phyloP scores from a whole-genome alignment of 441 rosid species.

The Adansonia madagascariensis region DNA sequence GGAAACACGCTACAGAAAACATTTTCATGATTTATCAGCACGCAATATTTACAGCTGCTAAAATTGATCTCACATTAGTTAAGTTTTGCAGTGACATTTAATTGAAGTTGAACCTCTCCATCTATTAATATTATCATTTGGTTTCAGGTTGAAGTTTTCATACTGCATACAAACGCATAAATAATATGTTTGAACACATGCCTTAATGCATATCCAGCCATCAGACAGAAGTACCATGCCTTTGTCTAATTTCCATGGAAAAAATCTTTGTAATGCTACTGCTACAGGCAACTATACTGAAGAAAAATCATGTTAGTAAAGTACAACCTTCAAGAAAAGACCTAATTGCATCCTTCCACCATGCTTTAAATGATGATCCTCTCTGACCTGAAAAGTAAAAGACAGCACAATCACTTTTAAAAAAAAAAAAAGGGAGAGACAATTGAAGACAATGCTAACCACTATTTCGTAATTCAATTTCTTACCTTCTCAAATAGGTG shows the following conservation, averaged over 20 bases:
- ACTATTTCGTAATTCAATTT: conserved; percentile 15
- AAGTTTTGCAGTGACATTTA: not conserved
- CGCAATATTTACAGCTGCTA: conserved; percentile 2
- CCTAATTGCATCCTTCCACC: conserved; percentile 98
- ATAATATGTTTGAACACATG: conserved; percentile 18
- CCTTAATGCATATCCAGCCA: not conserved
- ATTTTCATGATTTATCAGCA: conserved; percentile 8
- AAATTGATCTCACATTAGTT: not conserved
- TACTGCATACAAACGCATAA: not conserved
- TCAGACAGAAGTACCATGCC: not conserved
- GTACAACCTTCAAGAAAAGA: conserved; percentile 81
- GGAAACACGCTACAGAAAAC: not conserved
- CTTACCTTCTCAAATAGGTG: conserved; percentile 79
- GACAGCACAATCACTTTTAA: not conserved
- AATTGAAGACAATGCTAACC: conserved; percentile 10
- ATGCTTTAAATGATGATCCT: conserved; percentile 95
- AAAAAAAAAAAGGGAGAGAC: conserved; percentile 7
- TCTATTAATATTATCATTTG: not conserved
- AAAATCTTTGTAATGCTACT: conserved; percentile 14
- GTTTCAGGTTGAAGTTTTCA: not conserved
- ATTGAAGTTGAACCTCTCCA: conserved; percentile 16
- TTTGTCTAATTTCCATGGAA: not conserved
- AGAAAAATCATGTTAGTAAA: conserved; percentile 19
- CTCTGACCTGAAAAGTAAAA: conserved; percentile 64
- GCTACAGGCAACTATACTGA: conserved; percentile 11